Evolutionary conservation across 352 stramenopile genomes (phyloP).

Genomic region (Pythium dissimile): DNA sequence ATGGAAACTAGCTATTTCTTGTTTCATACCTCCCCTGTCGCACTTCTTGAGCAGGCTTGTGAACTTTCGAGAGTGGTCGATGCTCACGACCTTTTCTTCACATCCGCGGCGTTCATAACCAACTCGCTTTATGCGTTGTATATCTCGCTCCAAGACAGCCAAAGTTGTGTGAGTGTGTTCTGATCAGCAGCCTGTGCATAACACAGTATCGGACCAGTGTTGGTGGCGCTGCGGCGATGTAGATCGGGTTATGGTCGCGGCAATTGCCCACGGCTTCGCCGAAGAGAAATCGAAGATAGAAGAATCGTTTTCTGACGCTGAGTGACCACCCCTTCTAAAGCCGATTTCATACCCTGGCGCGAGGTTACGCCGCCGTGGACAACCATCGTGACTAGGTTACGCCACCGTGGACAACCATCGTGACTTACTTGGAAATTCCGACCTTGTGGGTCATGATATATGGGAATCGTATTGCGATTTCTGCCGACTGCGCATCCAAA

Average conservation of each 20-base stretch:
- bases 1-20: background rate
- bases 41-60: background rate
- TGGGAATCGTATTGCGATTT: background rate
- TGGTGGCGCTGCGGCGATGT: background rate
- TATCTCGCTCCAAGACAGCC: background rate
- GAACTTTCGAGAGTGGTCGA: constrained; percentile 7
- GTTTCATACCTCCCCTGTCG: background rate
- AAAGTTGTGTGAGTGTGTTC: constrained; percentile 2
- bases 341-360: background rate
- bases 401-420: background rate
- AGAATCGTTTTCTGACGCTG: background rate
- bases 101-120: background rate
- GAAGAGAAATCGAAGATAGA: background rate
- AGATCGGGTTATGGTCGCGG: background rate
- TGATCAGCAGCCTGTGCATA: background rate
- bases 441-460: constrained; percentile 4
- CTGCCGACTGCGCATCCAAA: background rate
- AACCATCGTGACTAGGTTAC: background rate
- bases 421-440: background rate
- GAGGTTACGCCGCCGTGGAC: constrained; percentile 1
- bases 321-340: background rate
- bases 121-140: constrained; percentile 5
- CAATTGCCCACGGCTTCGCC: background rate
- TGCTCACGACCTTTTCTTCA: constrained; percentile 2
- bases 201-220: background rate